Conservation (phyloP, 2,329 filamentous ascomycete genomes). For the Dendrostoma leiphaemia region DNA sequence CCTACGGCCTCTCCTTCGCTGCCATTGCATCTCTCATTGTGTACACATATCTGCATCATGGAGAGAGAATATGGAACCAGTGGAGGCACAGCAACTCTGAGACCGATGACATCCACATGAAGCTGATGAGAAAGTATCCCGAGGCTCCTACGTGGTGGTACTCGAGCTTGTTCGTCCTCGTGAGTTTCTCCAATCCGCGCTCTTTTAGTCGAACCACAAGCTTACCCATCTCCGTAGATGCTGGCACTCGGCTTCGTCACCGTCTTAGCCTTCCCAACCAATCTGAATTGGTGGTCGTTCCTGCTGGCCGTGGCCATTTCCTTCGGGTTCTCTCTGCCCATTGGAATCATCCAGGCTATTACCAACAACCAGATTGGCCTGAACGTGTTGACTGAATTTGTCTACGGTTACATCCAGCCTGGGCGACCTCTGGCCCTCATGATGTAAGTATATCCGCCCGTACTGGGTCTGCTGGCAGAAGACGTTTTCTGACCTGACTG, state of each 20-base stretch:
- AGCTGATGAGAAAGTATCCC: conserved; percentile 60
- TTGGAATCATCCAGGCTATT: conserved; percentile 67
- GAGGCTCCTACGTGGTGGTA: conserved; percentile 67
- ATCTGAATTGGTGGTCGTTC: conserved; percentile 72
- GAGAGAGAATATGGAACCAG: conserved; percentile 63
- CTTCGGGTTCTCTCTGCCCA: conserved; percentile 62
- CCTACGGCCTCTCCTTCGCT: conserved; percentile 71
- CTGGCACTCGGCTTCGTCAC: conserved; percentile 53
- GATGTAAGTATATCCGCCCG: conserved; percentile 58
- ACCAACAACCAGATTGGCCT: conserved; percentile 71
- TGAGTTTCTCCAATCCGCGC: conserved; percentile 35
- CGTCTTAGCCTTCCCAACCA: conserved; percentile 61
- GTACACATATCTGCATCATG: conserved; percentile 65
- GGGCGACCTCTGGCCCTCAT: conserved; percentile 71
- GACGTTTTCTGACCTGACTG: too few species aligned
- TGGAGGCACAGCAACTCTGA: conserved; percentile 58
- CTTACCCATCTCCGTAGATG: conserved; percentile 38
- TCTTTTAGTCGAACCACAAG: neutral
- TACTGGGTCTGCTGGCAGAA: too few species aligned
- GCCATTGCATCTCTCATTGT: conserved; percentile 68
- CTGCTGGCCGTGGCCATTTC: conserved; percentile 64
- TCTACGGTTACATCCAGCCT: conserved; percentile 74
- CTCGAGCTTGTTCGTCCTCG: conserved; percentile 52
- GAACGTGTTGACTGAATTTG: conserved; percentile 73
- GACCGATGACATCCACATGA: conserved; percentile 64